Evolutionary conservation across 306 rosid species (phyloP).

Genomic region (Morella rubra): DNA sequence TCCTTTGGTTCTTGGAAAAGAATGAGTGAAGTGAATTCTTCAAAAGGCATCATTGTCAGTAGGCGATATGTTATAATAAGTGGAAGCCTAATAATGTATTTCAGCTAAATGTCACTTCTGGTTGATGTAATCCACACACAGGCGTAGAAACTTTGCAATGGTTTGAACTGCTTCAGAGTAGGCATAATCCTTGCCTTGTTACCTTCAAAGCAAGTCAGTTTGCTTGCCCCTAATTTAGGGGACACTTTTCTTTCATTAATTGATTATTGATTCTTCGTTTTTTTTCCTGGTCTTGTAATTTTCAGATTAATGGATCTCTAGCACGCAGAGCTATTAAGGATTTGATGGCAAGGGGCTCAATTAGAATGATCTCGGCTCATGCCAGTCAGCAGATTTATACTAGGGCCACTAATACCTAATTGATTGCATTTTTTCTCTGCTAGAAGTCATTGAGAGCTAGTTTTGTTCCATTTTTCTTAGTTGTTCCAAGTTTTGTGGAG

Average conservation of each 20-base stretch:
- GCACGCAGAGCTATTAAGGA: conserved; percentile 14
- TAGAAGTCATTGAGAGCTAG: conserved; percentile 2
- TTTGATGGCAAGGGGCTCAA: conserved; percentile 9
- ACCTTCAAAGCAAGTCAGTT: not conserved
- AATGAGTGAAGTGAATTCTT: not conserved
- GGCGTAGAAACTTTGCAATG: not conserved
- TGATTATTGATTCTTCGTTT: not conserved
- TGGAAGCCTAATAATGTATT: not conserved
- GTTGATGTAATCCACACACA: not conserved
- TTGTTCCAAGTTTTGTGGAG: not conserved
- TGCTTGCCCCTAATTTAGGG: not conserved
- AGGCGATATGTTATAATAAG: not conserved
- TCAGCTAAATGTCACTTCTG: not conserved
- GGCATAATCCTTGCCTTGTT: not conserved
- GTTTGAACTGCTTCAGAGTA: not conserved
- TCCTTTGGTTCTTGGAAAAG: not conserved
- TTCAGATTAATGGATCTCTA: conserved; percentile 18
- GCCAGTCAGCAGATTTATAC: conserved; percentile 13
- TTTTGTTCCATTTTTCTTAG: not conserved
- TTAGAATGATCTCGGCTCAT: conserved; percentile 6
- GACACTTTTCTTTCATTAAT: not conserved
- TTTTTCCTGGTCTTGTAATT: not conserved
- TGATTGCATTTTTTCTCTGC: not conserved
- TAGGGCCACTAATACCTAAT: conserved; percentile 11
- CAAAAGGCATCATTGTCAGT: not conserved